Percentiles rank a stretch among this genome's conserved stretches.
phyloP scores from a whole-genome alignment of 352 stramenopile genomes.

The Pythium vanterpoolii region DNA sequence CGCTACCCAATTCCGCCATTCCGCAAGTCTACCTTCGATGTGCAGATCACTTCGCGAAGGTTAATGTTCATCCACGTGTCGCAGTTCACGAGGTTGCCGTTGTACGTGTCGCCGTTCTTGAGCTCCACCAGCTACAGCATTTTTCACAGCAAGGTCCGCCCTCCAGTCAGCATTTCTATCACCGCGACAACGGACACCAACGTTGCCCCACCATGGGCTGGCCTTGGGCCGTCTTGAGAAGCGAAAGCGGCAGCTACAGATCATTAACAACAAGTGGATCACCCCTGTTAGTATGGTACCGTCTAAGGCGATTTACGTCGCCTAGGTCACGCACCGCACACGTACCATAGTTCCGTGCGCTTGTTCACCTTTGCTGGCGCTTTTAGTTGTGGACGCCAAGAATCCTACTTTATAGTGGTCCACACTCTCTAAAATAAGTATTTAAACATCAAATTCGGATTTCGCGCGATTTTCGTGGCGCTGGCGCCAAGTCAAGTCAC shows the following conservation, averaged over 20 bases:
- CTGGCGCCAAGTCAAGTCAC: conserved; percentile 11
- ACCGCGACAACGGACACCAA: background rate
- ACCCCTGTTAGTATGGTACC: background rate
- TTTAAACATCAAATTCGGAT: background rate
- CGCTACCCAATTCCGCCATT: background rate
- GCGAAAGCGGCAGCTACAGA: conserved; percentile 91
- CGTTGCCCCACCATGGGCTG: conserved; percentile 85
- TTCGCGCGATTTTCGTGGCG: conserved; percentile 20
- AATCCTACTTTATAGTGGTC: conserved; percentile 21
- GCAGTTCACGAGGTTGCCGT: conserved; percentile 95
- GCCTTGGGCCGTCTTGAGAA: conserved; percentile 94
- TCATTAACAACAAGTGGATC: background rate
- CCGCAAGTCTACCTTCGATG: conserved; percentile 73
- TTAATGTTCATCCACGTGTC: conserved; percentile 99
- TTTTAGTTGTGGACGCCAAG: conserved; percentile 8
- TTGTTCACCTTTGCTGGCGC: conserved; percentile 19
- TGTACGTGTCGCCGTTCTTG: conserved; percentile 99
- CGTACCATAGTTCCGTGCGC: conserved; percentile 21
- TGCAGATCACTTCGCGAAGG: conserved; percentile 98
- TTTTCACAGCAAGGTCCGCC: background rate
- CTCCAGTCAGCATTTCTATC: background rate
- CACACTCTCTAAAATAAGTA: conserved; percentile 18
- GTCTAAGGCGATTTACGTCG: too few species aligned
- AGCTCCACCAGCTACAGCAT: conserved; percentile 93
- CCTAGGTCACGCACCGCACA: background rate